A percentile compares a stretch with the other conserved stretches of the same genome.
Conservation (phyloP, 805 yeast species). For the Alloascoidea hylecoeti region DNA sequence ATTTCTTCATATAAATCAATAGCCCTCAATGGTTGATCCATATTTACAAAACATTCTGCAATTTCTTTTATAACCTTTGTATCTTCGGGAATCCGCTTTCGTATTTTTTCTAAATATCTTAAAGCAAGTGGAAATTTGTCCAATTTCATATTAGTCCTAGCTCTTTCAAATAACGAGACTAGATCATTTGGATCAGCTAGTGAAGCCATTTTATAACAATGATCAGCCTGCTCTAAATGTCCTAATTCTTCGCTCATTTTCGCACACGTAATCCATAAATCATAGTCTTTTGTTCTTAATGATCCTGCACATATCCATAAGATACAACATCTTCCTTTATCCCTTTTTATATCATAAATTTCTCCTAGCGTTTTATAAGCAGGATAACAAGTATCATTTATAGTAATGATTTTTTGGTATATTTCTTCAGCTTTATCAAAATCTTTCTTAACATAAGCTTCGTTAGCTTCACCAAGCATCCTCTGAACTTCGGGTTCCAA, state of each 20-base stretch:
- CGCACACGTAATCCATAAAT: conserved; percentile 69
- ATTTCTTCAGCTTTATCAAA: conserved; percentile 41
- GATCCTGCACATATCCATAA: conserved; percentile 78
- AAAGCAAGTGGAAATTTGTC: conserved; percentile 60
- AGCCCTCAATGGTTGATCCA: conserved; percentile 54
- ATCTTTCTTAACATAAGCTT: conserved; percentile 58
- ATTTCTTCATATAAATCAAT: conserved; percentile 53
- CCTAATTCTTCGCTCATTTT: conserved; percentile 50
- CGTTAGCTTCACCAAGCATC: conserved; percentile 60
- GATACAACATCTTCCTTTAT: conserved; percentile 58
- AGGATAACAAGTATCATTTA: conserved; percentile 63
- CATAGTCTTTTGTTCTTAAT: conserved; percentile 59
- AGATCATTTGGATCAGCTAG: conserved; percentile 32
- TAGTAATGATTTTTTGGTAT: conserved; percentile 58
- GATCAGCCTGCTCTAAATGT: conserved; percentile 61
- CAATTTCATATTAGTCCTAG: conserved; percentile 50
- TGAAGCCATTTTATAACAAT: conserved; percentile 61
- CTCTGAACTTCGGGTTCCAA: conserved; percentile 62
- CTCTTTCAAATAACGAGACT: conserved; percentile 47
- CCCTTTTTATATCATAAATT: conserved; percentile 55
- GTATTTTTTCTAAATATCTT: conserved; percentile 53
- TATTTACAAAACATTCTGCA: conserved; percentile 25
- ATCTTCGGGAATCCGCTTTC: conserved; percentile 42
- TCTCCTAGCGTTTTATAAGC: conserved; percentile 88
- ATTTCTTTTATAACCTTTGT: conserved; percentile 40